Base-by-base conservation (phyloP, 2,329 filamentous ascomycete genomes). In the Talaromyces sp. region DNA sequence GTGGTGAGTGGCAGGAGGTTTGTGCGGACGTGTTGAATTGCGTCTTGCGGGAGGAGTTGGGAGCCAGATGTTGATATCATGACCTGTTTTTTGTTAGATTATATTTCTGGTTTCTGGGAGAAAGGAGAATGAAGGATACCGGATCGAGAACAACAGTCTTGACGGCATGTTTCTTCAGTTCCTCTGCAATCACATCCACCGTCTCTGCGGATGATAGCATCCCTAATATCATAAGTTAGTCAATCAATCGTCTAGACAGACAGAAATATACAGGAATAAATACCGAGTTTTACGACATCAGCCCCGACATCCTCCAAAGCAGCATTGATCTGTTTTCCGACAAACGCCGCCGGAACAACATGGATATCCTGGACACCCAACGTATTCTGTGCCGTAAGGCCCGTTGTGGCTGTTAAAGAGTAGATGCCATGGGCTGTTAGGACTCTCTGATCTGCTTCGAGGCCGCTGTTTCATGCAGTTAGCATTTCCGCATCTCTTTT, bases 371-470 rank as follows among this genome's bases (percentile, higher is more conserved):
- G 83, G 14, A 98, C 93, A 4, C 92, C 92, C 62, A 86, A 84
- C 0, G 95, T 99, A 78, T 98, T 97, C 75, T 98, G 95, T 16
- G 92, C 93, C n/a, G 95, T 99, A 73, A 99, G 82, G 22, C 94
- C 94, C 14, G 94, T 96, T 10, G 94, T 97, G 24, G 93, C 92
- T 60, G 94, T 97, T 88, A 97, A 96, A 66, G 92, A 93, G 83
- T 98, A 98, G 80, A 91, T 95, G 66, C 90, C 89, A 85, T 98
- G 93, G 19, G 91, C 92, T 52, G 93, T 90, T 67, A 97, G 90
- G 67, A 96, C 93, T 76, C 97, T 96, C 75, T 98, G 93, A 76
- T 98, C 94, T 45, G 94, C 95, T 78, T 99, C 94, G 39, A 99
- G 87, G 60, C 94, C 95, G 64, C 93, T 97, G 72, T 68, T 65